These are phyloP conservation scores for Cyberlindnera samutprakarnensis DNA, from an alignment of 805 yeast species.

Conservation along the genomic window DNA sequence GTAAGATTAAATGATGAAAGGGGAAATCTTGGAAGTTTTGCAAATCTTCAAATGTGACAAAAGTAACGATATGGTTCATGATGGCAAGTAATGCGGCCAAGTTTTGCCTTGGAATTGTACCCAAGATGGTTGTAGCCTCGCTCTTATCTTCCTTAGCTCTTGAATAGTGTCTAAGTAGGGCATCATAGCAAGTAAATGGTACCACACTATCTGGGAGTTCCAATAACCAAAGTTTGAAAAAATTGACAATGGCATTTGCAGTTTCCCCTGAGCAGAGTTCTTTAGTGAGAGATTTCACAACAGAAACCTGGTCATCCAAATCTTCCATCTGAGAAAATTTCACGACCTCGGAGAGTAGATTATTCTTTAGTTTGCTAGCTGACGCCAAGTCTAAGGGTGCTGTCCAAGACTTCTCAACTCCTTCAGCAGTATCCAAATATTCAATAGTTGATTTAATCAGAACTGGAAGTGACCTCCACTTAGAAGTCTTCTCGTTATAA, in stretches of 20 bases:
- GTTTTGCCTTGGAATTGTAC: conserved; percentile 25
- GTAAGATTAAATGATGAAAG: conserved; percentile 18
- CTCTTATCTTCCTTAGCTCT: conserved; percentile 4
- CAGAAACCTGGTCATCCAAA: too few relatives aligned
- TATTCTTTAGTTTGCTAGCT: conserved; percentile 13
- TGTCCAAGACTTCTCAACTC: too few relatives aligned
- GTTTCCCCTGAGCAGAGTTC: too few relatives aligned
- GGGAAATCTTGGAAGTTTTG: conserved; percentile 12
- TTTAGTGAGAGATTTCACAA: too few relatives aligned
- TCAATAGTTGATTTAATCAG: conserved; percentile 8
- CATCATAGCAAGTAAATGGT: conserved; percentile 27
- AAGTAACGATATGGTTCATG: conserved; percentile 12
- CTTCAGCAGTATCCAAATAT: conserved; percentile 6
- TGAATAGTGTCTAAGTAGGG: conserved; percentile 12
- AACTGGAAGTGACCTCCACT: conserved; percentile 14
- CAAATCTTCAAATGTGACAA: conserved; percentile 5
- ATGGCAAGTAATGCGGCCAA: conserved; percentile 18
- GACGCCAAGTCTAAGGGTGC: conserved; percentile 11
- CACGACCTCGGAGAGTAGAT: background rate
- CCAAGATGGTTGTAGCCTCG: conserved; percentile 10
- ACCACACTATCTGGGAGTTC: conserved; percentile 55
- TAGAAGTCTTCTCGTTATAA: conserved; percentile 4
- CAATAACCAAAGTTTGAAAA: conserved; percentile 47
- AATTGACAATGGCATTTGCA: conserved; percentile 4
- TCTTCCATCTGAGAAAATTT: too few relatives aligned